Base-by-base conservation (phyloP, 1,284 basidiomycete species). In the Ceratobasidium sp. region DNA sequence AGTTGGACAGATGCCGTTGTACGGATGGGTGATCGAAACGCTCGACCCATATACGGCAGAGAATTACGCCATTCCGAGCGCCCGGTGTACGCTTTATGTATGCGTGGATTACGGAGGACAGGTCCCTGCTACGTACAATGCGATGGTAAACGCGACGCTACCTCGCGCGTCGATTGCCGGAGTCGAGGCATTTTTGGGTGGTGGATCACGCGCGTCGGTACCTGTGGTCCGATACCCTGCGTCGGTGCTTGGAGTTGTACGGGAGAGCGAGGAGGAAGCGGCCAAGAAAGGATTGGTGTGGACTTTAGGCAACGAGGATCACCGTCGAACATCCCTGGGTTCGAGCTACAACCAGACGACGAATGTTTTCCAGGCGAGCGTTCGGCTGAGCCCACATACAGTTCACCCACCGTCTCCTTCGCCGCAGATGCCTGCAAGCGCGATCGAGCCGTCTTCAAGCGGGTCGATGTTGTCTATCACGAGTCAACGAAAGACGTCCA, bases 21-120 rank as follows among this genome's bases (percentile, higher is more conserved):
- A 99, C 80, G 97, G 95, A 0, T 99, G 98, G 98, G 92, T 98
- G 59, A 84, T 98, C 79, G 96, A 99, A 85, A 99, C 97, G 0
- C 88, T 99, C 59, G 97, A 99, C 82, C 97, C 98, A 0, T 99
- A 99, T 83, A 95, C 95, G 57, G 92, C 93, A 77, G 96, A 98
- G 83, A 96, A 95, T 80, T 97, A 97, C 82, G 90, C 95, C 17
- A 98, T 99, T 61, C 97, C 97, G 0, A 98, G 96, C 1, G 96
- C 97, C 32, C 86, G 94, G 71, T 97, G 95, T 83, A 97, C 94
- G 65, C 89, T 96, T 79, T 87, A 98, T 54, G 91, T 94, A 5
- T 93, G 95, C 0, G 88, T 98, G 76, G 97, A 99, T 84, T 97
- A 94, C 81, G 92, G 92, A 3, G 96, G 96, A 6, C 92, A 91